phyloP scores from a whole-genome alignment of 176 grass and related monocot genomes.

The Eleusine indica region DNA sequence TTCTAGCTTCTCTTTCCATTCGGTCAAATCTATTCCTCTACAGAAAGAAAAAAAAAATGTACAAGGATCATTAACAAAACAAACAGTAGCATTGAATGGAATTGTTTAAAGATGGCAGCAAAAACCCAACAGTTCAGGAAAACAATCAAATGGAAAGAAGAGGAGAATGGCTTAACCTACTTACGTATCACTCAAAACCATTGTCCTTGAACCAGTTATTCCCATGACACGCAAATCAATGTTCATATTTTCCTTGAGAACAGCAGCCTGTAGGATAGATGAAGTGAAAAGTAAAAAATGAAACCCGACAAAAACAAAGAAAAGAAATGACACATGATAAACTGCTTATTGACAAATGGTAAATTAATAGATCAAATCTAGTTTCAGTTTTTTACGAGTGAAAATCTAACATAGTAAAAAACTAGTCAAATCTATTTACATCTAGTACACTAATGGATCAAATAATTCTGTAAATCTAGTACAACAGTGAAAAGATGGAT shows the following conservation, averaged over 20 bases:
- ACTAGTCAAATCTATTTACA: no score
- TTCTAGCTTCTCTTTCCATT: conserved; percentile 67
- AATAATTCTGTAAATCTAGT: not conserved
- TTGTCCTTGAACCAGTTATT: conserved; percentile 68
- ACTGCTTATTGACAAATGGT: not conserved
- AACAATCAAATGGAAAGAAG: not conserved
- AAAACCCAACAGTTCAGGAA: not conserved
- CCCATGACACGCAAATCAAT: conserved; percentile 91
- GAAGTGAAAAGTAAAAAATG: not conserved
- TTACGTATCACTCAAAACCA: conserved; percentile 82
- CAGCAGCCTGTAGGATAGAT: conserved; percentile 49
- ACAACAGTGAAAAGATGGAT: not conserved
- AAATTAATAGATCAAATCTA: not conserved
- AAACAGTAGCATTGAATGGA: not conserved
- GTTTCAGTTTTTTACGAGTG: no score
- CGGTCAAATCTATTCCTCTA: conserved; percentile 72
- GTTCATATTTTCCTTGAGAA: conserved; percentile 83
- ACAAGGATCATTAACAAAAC: not conserved
- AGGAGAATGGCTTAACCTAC: conserved; percentile 21
- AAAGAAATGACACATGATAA: not conserved
- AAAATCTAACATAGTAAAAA: no score
- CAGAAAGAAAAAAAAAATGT: conserved; percentile 26
- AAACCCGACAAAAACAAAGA: not conserved
- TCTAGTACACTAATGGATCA: no score
- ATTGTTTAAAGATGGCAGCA: not conserved